Percentiles rank a stretch among this genome's conserved stretches.
phyloP scores from a whole-genome alignment of 1,284 basidiomycete species.

The Wallemia ichthyophaga region DNA sequence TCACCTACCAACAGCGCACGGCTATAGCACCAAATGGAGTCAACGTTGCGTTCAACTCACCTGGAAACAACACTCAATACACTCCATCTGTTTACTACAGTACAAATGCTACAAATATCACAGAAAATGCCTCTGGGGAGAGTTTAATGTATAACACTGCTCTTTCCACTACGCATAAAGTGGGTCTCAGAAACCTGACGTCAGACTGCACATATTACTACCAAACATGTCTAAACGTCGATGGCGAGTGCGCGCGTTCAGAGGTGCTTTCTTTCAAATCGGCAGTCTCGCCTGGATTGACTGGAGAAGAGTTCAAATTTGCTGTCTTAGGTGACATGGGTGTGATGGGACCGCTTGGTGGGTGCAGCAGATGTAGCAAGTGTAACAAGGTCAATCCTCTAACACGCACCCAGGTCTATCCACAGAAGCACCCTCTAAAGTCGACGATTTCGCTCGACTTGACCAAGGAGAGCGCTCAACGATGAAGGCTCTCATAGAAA shows the following conservation, averaged over 20 bases:
- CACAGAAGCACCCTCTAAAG: neutral
- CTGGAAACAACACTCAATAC: neutral
- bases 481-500: neutral
- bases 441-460: neutral
- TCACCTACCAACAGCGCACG: neutral
- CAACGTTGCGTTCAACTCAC: neutral
- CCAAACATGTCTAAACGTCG: neutral
- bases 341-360: neutral
- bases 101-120: neutral
- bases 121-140: neutral
- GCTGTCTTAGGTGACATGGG: neutral
- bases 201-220: neutral
- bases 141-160: neutral
- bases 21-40: neutral
- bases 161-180: neutral
- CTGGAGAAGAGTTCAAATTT: neutral
- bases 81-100: neutral
- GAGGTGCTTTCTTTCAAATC: neutral
- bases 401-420: neutral
- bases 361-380: too few relatives aligned
- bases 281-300: neutral
- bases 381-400: neutral
- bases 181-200: neutral
- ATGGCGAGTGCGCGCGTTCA: neutral
- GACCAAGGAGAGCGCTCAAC: neutral